phyloP scores from a whole-genome alignment of 257 asterid genomes.

The Penstemon eatonii region DNA sequence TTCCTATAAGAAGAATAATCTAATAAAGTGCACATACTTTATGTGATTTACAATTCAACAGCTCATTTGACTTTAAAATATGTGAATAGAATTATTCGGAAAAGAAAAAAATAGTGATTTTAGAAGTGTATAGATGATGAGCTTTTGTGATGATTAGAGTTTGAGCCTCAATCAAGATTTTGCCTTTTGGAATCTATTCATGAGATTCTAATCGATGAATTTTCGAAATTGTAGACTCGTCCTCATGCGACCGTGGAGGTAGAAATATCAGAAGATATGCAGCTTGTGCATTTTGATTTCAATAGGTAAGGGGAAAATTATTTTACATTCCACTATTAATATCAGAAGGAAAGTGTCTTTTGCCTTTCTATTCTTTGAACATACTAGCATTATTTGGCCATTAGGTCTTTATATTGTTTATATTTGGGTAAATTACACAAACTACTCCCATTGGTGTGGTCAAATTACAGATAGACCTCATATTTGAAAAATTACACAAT shows the following conservation, averaged over 20 bases:
- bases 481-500: no score
- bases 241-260: constrained; percentile 99
- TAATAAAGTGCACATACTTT: not conserved
- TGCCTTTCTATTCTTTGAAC: no score
- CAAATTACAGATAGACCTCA: no score
- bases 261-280: constrained; percentile 99
- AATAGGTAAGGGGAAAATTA: constrained; percentile 56
- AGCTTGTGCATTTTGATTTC: constrained; percentile 97
- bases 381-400: no score
- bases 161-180: not conserved
- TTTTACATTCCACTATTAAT: not conserved
- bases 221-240: constrained; percentile 67
- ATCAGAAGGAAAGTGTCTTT: not conserved
- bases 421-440: no score
- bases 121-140: not conserved
- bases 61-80: constrained; percentile 2
- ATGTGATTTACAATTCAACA: not conserved
- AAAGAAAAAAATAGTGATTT: not conserved
- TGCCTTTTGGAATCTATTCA: constrained; percentile 6
- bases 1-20: not conserved
- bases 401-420: no score
- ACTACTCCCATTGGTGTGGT: no score
- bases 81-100: not conserved
- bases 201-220: constrained; percentile 18
- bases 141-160: constrained; percentile 10